Base-by-base conservation (phyloP, 179 eudicot species). In the Silene coronaria region DNA sequence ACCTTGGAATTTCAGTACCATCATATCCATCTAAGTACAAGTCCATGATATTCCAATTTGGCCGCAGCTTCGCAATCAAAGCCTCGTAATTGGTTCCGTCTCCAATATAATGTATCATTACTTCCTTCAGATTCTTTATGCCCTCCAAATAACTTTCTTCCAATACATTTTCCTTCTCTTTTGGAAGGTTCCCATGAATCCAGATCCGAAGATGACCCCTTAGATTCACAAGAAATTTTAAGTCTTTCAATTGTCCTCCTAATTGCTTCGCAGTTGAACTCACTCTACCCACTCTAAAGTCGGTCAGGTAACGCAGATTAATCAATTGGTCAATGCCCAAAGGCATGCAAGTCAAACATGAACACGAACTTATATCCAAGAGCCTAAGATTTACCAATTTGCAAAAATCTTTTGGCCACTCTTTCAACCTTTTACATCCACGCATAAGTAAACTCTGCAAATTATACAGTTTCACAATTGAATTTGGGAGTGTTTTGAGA, bases 1-100 rank as follows among this genome's bases (percentile, higher is more conserved):
- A 76, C 22, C 72, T 68, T 7, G 73, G 73, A 7, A 76, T 53
- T 19, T 32, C 57, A 6, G 4, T 32, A 53, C 73, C 73, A 16
- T 8, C 0, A 21, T 67, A 67, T 0, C 19, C 0, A 10, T 5
- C 0, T 8, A 76, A 7, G 1, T 2, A 0, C 8, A 76, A 53
- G 1, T 19, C 5, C 22, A 4, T 61, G 10, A 74, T 6, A 60
- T 62, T 61, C 4, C 3, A 36, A 62, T 61, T 72, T 4, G 66
- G 65, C 72, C 57, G 51, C 21, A 76, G 30, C n/a, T 19, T 12
- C 28, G 30, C 66, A 45, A 67, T 10, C 32, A 53, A 2, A 16
- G n/a, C 62, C 27, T 38, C 30, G 27, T 51, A 0, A 6, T n/a
- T n/a, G n/a, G n/a, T n/a, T n/a, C n/a, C n/a, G n/a, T n/a, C n/a